Evolutionary conservation across 495 filamentous ascomycete genomes (phyloP).

Genomic region (Podospora didyma): DNA sequence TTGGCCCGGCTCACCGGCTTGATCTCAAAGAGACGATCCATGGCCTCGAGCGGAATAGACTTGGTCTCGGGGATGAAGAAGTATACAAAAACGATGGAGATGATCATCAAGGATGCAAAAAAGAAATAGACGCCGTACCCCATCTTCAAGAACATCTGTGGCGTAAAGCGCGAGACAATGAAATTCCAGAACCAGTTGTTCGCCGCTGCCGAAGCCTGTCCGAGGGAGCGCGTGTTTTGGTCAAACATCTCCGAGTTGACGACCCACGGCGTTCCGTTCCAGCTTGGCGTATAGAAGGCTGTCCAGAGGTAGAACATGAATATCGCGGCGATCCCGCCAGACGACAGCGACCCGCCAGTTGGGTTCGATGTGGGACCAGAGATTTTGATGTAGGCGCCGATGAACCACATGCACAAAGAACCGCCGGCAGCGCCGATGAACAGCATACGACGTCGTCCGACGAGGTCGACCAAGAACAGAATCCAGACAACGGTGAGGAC

Average conservation of each 20-base stretch:
- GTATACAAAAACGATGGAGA: constrained; percentile 60
- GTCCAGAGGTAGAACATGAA: constrained; percentile 83
- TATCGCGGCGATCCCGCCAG: constrained; percentile 63
- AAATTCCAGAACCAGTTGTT: constrained; percentile 80
- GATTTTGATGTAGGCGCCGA: constrained; percentile 50
- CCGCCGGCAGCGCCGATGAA: constrained; percentile 54
- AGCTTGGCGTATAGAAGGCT: constrained; percentile 69
- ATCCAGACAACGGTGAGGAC: constrained; percentile 58
- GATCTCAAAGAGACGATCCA: constrained; percentile 55
- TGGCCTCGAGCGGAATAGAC: constrained; percentile 48
- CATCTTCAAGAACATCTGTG: constrained; percentile 71
- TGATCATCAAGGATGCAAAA: constrained; percentile 67
- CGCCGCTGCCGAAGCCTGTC: constrained; percentile 63
- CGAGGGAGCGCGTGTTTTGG: constrained; percentile 60
- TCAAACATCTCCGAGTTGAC: constrained; percentile 62
- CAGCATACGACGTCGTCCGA: constrained; percentile 50
- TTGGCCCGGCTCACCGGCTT: constrained; percentile 55
- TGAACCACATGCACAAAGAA: constrained; percentile 54
- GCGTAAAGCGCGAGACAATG: constrained; percentile 66
- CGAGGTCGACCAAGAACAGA: constrained; percentile 49
- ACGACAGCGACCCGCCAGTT: constrained; percentile 31
- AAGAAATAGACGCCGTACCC: constrained; percentile 75
- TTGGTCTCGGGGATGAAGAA: constrained; percentile 52
- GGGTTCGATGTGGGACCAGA: constrained; percentile 44
- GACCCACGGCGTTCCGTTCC: constrained; percentile 71